Percentiles rank a stretch among this genome's conserved stretches.
These are phyloP conservation scores for Aspergillus sp. DNA, from an alignment of 2,329 filamentous ascomycete genomes.

Conservation along the genomic window DNA sequence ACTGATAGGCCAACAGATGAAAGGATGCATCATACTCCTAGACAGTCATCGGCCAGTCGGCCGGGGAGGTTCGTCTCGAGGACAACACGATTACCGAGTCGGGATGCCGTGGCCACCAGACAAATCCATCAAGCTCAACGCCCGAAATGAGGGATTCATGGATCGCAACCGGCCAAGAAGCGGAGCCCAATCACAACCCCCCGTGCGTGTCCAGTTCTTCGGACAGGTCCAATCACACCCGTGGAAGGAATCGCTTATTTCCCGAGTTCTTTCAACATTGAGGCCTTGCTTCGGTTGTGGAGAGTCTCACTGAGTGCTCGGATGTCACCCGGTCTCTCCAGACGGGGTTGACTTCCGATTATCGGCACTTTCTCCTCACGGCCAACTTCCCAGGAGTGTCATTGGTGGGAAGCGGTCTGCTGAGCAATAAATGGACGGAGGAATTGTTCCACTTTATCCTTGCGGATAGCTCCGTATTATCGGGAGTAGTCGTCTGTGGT, in stretches of 20 bases:
- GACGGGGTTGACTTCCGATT: not conserved
- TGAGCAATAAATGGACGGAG: too few relatives aligned
- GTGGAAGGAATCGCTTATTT: not conserved
- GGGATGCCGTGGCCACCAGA: conserved; percentile 1
- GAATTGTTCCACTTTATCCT: too few relatives aligned
- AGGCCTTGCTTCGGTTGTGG: not conserved
- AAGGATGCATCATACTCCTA: too few relatives aligned
- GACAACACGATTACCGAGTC: conserved; percentile 11
- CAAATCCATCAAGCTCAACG: not conserved
- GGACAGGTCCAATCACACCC: too few relatives aligned
- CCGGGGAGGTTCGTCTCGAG: not conserved
- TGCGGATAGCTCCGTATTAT: too few relatives aligned
- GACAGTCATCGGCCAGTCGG: not conserved
- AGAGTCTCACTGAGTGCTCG: not conserved
- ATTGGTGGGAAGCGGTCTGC: not conserved
- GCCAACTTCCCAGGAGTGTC: not conserved
- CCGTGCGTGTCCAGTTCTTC: not conserved
- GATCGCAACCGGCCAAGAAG: not conserved
- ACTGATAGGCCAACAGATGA: too few relatives aligned
- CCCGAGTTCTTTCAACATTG: not conserved
- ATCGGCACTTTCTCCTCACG: conserved; percentile 3
- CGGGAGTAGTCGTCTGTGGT: not conserved
- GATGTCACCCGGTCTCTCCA: not conserved
- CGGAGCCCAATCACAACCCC: not conserved
- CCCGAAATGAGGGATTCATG: not conserved